Base-by-base conservation (phyloP, 1,139 yeast species). In the Arxiozyma heterogenica region DNA sequence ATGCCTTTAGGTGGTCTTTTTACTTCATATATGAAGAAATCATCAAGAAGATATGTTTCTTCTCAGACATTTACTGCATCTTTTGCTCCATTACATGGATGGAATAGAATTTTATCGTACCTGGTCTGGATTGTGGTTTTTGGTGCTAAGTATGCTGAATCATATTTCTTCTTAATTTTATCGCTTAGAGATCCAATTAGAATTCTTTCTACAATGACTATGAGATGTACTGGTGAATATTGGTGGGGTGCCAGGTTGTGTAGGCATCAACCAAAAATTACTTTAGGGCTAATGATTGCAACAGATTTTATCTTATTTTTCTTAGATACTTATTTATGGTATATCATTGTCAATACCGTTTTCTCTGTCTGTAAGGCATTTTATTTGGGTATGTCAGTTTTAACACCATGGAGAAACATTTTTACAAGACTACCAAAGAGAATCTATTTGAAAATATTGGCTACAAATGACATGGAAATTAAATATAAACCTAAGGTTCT, bases 371-470 rank as follows among this genome's bases (percentile, higher is more conserved):
- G 96, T 65, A 88, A 96, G 71, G 93, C 98, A 34, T 93, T 93
- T 81, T 91, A 91, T 79, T 80, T 93, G 73, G 98, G 98, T 85
- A 90, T 93, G 67, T 93, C 98, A 52, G 91, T 93, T 62, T 84
- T 91, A 79, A 93, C 98, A 53, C 98, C 98, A 58, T 93, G 98
- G 98, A 86, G 98, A 83, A 93, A 93, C 73, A 91, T 93, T 67
- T 93, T 91, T 78, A 85, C 96, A 58, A 85, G 98, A 74, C 79
- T 93, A 70, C 98, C 98, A 72, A 93, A 93, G 83, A 88, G 98
- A 83, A 89, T 93, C 64, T 93, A 93, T 78, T 89, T 97, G 56
- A 93, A 93, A 82, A 83, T 93, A 62, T 82, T 93, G 73, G 98
- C 98, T 50, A 93, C 98, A 45, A 88, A 96, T 61, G 98, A 93